Conservation (phyloP, 805 yeast genomes). For the Komagataella populi region DNA sequence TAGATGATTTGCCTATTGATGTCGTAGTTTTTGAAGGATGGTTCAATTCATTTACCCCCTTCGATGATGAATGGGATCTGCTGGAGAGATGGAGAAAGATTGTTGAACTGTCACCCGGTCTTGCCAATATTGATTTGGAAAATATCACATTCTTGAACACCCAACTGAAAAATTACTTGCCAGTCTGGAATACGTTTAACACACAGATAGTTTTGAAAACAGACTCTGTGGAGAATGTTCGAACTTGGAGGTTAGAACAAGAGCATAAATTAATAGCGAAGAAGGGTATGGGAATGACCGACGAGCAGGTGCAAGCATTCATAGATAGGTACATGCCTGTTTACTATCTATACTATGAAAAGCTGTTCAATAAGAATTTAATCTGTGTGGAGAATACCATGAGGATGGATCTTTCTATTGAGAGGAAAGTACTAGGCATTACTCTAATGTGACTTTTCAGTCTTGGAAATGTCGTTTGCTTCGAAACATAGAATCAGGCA, state of each 20-base stretch:
- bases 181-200: constrained; percentile 46
- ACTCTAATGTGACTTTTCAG: neutral
- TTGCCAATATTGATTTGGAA: constrained; percentile 5
- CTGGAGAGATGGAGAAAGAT: constrained; percentile 13
- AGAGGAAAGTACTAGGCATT: neutral
- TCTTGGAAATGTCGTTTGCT: neutral
- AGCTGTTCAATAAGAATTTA: constrained; percentile 13
- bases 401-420: neutral
- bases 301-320: constrained; percentile 50
- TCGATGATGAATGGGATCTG: constrained; percentile 17
- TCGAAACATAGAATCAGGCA: neutral
- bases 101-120: constrained; percentile 6
- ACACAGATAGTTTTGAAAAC: constrained; percentile 52
- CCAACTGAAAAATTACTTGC: constrained; percentile 32
- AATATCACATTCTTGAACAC: constrained; percentile 33
- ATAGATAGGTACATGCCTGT: constrained; percentile 81
- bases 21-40: constrained; percentile 84
- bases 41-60: constrained; percentile 67
- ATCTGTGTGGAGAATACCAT: neutral
- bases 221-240: constrained; percentile 44
- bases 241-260: constrained; percentile 67
- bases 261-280: constrained; percentile 44
- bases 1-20: constrained; percentile 27
- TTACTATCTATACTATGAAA: constrained; percentile 53
- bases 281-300: constrained; percentile 72